A percentile compares a stretch with the other conserved stretches of the same genome.
Evolutionary conservation across 2,329 filamentous ascomycete genomes (phyloP).

Genomic region (Colletotrichum tamarilloi): DNA sequence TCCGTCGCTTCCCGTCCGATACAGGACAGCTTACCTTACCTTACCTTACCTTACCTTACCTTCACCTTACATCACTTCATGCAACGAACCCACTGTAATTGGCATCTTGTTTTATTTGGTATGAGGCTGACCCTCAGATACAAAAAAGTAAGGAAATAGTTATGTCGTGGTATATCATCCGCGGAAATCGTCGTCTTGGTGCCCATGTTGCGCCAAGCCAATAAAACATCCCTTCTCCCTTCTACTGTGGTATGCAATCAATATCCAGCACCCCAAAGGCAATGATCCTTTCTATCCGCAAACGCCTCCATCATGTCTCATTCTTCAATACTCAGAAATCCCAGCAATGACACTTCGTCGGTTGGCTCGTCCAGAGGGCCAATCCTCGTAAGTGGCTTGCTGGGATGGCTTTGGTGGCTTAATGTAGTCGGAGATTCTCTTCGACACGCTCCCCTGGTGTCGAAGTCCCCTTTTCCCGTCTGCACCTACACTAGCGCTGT

Average conservation of each 20-base stretch:
- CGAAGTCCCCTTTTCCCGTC: constrained; percentile 34
- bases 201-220: not conserved
- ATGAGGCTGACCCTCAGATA: not conserved
- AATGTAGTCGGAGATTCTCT: constrained; percentile 61
- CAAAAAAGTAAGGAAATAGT: not conserved
- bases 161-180: not conserved
- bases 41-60: too few relatives aligned
- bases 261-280: not conserved
- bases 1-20: not conserved
- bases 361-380: constrained; percentile 13
- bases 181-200: not conserved
- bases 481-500: not conserved
- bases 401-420: constrained; percentile 36
- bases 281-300: not conserved
- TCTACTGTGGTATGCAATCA: not conserved
- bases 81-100: not conserved
- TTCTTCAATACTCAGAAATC: not conserved
- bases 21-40: not conserved
- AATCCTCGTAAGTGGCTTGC: constrained; percentile 8
- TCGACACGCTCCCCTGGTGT: constrained; percentile 48
- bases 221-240: not conserved
- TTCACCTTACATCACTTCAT: not conserved
- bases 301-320: not conserved
- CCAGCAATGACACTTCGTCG: constrained; percentile 24
- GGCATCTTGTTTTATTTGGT: not conserved